These are phyloP conservation scores for Candida cerambycidarum DNA, from an alignment of 805 yeast species.

Conservation along the genomic window DNA sequence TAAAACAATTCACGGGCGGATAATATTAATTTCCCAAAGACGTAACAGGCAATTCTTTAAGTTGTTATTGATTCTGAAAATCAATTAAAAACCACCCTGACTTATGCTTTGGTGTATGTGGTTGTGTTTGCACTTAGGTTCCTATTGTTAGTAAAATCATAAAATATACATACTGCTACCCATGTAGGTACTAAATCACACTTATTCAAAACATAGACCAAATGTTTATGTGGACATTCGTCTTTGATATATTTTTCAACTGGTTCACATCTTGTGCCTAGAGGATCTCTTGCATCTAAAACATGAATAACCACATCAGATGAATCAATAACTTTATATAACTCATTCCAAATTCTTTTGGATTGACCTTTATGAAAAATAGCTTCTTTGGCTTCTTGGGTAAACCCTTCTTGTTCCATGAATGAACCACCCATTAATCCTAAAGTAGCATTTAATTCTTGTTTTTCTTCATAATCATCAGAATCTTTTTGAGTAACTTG, in stretches of 20 bases:
- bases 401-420: slow-evolving; percentile 71
- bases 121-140: slow-evolving; percentile 39
- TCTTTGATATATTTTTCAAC: slow-evolving; percentile 91
- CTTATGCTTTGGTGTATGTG: slow-evolving; percentile 74
- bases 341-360: slow-evolving; percentile 97
- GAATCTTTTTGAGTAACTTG: slow-evolving; percentile 55
- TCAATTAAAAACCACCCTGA: slow-evolving; percentile 62
- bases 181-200: slow-evolving; percentile 98
- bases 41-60: slow-evolving; percentile 83
- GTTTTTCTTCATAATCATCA: slow-evolving; percentile 66
- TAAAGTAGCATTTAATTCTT: slow-evolving; percentile 68
- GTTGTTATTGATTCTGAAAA: slow-evolving; percentile 19
- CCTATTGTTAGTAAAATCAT: slow-evolving; percentile 1
- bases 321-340: slow-evolving; percentile 95
- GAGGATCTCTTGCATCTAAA: slow-evolving; percentile 94
- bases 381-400: slow-evolving; percentile 91
- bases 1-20: slow-evolving; percentile 48
- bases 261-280: slow-evolving; percentile 91
- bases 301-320: slow-evolving; percentile 97
- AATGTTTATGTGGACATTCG: slow-evolving; percentile 95
- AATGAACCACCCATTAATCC: slow-evolving; percentile 74
- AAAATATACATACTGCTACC: slow-evolving; percentile 88
- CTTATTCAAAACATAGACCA: slow-evolving; percentile 91
- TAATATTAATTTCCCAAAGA: slow-evolving; percentile 85
- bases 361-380: slow-evolving; percentile 97